These are phyloP conservation scores for Termitomyces titanicus DNA, from an alignment of 768 basidiomycete genomes.

Conservation along the genomic window DNA sequence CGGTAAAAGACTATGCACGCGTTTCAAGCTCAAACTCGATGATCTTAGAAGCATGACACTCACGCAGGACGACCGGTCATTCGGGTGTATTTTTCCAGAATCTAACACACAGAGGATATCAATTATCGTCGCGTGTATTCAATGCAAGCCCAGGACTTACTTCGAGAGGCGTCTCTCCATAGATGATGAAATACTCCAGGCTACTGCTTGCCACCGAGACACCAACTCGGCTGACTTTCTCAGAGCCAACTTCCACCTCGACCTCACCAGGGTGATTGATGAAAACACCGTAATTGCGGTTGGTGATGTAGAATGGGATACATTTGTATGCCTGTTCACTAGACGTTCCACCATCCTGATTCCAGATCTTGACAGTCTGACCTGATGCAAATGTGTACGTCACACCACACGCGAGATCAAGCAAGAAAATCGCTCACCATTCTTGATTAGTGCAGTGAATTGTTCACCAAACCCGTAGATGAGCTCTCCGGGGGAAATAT, in stretches of 20 bases:
- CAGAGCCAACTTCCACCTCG: constrained; percentile 68
- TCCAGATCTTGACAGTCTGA: constrained; percentile 63
- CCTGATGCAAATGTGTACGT: constrained; percentile 26
- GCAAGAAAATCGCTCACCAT: constrained; percentile 43
- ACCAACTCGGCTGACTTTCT: constrained; percentile 63
- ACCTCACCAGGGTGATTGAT: constrained; percentile 76
- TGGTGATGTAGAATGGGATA: constrained; percentile 67
- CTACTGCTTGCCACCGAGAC: constrained; percentile 58
- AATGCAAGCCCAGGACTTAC: constrained; percentile 30
- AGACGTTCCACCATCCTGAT: constrained; percentile 73
- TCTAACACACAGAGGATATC: constrained; percentile 28
- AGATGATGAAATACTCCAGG: constrained; percentile 70
- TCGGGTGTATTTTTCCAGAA: constrained; percentile 57
- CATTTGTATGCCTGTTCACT: constrained; percentile 67
- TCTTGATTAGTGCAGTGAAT: constrained; percentile 73
- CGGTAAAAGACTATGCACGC: constrained; percentile 51
- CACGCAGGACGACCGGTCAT: constrained; percentile 63
- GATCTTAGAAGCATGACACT: constrained; percentile 9
- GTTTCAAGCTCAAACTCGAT: constrained; percentile 16
- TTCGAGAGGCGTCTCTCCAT: constrained; percentile 63
- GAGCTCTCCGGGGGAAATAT: constrained; percentile 64
- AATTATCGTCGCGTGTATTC: too few relatives aligned
- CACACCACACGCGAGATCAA: constrained; percentile 11
- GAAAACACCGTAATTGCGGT: constrained; percentile 71
- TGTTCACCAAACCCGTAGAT: constrained; percentile 76